Base-by-base conservation (phyloP, 2,329 filamentous ascomycete species). In the Talaromyces pinophilus region DNA sequence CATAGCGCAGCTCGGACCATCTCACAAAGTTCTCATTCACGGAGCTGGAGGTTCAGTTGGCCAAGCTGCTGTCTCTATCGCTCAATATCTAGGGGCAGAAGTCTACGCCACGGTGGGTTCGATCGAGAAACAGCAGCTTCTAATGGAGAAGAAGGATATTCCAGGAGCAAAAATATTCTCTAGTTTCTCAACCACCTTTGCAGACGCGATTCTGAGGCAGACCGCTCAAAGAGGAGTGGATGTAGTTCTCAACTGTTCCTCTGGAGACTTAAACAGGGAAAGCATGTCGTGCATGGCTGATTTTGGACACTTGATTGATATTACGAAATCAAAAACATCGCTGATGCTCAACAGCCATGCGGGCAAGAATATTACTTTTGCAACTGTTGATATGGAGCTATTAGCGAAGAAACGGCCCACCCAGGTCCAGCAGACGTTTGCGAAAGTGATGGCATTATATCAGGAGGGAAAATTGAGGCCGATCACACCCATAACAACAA, bases 11-110 rank as follows among this genome's bases (percentile, higher is more conserved):
- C 28, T 76, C 35, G 68, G 38, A 69, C 69, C 66, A 71, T 59
- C 44, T 2, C 46, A 72, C 25, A 67, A 15, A n/a, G 63, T 74
- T 19, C 66, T 74, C 1, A 70, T 74, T 30, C 69, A 73, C 59
- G 65, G 61, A 5, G 72, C 65, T 7, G 48, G 69, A 4, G 69
- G 69, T 28, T 69, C 54, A 2, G 52, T 72, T 11, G 69, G 66
- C 15, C 30, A 67, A 67, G 74, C 62, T 11, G 69, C 69, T 8
- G 70, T 78, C 13, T 67, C 69, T 11, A 48, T 74, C 7, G 73
- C 73, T 1, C 66, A 62, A 25, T 44, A 61, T 33, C 25, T 70
- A n/a, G 70, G 70, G 8, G 70, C 69, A 4, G 63, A 69, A 38
- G 44, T 64, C 15, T 59, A 30, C 33, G 70, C 63, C 40, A 66